phyloP scores from a whole-genome alignment of 306 rosid species.

The Trifolium repens region DNA sequence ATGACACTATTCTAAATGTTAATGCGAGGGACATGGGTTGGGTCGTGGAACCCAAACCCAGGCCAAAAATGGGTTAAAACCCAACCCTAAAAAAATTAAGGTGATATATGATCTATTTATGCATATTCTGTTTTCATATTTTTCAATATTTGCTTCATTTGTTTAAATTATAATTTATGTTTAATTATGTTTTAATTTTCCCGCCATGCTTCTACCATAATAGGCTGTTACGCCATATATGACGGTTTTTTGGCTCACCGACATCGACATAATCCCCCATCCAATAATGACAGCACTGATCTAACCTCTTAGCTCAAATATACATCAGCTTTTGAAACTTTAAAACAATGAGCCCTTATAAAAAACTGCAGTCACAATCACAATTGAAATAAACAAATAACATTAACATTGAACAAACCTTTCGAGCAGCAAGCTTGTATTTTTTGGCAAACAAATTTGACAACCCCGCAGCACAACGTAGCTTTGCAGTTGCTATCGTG shows the following conservation, averaged over 20 bases:
- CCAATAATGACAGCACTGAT: background rate
- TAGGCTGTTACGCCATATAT: background rate
- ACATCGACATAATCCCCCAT: background rate
- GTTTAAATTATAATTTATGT: background rate
- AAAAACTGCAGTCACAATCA: constrained; percentile 7
- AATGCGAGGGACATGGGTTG: background rate
- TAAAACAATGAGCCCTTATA: background rate
- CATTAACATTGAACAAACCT: constrained; percentile 60
- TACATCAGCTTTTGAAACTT: constrained; percentile 6
- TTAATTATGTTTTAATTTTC: background rate
- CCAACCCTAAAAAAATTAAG: background rate
- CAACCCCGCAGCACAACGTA: constrained; percentile 92
- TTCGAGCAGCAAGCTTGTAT: constrained; percentile 97
- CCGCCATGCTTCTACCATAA: background rate
- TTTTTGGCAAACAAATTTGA: constrained; percentile 83
- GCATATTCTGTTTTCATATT: background rate
- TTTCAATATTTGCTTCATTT: background rate
- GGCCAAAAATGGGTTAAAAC: background rate
- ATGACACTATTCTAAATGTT: background rate
- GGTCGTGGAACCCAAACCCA: background rate
- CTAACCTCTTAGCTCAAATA: background rate
- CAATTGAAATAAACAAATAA: constrained; percentile 4
- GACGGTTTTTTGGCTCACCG: background rate
- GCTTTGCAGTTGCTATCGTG: constrained; percentile 57
- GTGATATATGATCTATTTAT: background rate